These are phyloP conservation scores for Coprinellus micaceus DNA, from an alignment of 768 basidiomycete species.

Conservation along the genomic window DNA sequence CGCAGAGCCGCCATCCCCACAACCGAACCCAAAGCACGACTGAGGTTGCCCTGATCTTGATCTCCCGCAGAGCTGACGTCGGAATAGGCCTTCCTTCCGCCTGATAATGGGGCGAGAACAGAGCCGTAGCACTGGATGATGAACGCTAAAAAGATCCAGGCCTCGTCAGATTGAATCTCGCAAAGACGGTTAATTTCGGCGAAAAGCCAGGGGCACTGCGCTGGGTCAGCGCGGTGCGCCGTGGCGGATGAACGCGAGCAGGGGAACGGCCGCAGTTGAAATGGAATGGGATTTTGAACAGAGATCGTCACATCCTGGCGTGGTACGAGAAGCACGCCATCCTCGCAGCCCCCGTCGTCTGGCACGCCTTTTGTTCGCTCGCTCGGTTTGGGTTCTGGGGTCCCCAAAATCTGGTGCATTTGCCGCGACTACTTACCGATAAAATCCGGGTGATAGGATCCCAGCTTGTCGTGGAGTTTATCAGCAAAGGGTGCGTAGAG, in stretches of 20 bases:
- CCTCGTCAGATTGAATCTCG: constrained; percentile 18
- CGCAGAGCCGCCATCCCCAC: constrained; percentile 84
- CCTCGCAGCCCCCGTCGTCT: constrained; percentile 7
- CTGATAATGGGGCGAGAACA: constrained; percentile 71
- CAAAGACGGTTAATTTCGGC: constrained; percentile 5
- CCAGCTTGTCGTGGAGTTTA: constrained; percentile 86
- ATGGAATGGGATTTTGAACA: not conserved
- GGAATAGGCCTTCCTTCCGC: constrained; percentile 41
- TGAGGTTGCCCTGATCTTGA: constrained; percentile 76
- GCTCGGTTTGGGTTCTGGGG: constrained; percentile 30
- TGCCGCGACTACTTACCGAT: constrained; percentile 60
- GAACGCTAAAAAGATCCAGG: constrained; percentile 50
- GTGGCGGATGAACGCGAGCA: no score
- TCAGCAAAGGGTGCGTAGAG: constrained; percentile 88
- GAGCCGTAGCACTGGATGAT: constrained; percentile 85
- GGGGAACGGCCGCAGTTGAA: no score
- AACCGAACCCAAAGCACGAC: constrained; percentile 78
- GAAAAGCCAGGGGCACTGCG: constrained; percentile 4
- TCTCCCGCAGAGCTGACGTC: constrained; percentile 40
- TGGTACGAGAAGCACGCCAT: constrained; percentile 6
- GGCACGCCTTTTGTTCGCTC: constrained; percentile 1
- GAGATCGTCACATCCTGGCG: constrained; percentile 4
- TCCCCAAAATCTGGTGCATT: constrained; percentile 20
- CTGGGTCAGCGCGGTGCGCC: not conserved
- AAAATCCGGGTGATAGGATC: constrained; percentile 89